phyloP scores from a whole-genome alignment of 208 protist genomes.

The Leishmania guyanensis region DNA sequence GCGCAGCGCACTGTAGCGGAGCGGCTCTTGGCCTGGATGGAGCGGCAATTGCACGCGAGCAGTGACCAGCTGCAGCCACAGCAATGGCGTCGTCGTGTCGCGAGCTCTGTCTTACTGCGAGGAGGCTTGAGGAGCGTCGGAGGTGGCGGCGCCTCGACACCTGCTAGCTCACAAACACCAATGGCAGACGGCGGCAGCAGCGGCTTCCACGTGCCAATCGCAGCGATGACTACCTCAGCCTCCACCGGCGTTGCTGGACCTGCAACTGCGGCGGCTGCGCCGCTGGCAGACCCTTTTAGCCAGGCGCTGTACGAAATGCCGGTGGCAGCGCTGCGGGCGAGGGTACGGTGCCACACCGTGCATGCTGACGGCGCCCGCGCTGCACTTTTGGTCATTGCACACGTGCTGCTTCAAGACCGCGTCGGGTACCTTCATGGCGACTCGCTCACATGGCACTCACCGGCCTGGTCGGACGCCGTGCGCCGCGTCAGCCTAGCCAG shows the following conservation, averaged over 20 bases:
- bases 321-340: constrained; percentile 15
- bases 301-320: constrained; percentile 30
- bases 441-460: constrained; percentile 46
- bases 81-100: constrained; percentile 24
- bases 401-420: constrained; percentile 35
- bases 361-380: constrained; percentile 61
- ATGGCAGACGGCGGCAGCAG: neutral
- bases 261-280: neutral
- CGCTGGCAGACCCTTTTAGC: constrained; percentile 15
- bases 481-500: constrained; percentile 61
- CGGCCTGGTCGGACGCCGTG: constrained; percentile 58
- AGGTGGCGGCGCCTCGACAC: neutral
- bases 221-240: constrained; percentile 1
- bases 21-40: constrained; percentile 30
- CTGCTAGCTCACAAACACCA: neutral
- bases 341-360: constrained; percentile 56
- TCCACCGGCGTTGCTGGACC: neutral
- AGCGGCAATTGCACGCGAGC: constrained; percentile 9
- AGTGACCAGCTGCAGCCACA: constrained; percentile 13
- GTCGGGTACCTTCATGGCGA: constrained; percentile 17
- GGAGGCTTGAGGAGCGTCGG: constrained; percentile 15
- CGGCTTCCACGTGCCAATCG: neutral
- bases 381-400: constrained; percentile 51
- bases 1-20: constrained; percentile 35
- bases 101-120: constrained; percentile 25